Evolutionary conservation across 352 stramenopile species (phyloP).

Genomic region (Globisporangium splendens): DNA sequence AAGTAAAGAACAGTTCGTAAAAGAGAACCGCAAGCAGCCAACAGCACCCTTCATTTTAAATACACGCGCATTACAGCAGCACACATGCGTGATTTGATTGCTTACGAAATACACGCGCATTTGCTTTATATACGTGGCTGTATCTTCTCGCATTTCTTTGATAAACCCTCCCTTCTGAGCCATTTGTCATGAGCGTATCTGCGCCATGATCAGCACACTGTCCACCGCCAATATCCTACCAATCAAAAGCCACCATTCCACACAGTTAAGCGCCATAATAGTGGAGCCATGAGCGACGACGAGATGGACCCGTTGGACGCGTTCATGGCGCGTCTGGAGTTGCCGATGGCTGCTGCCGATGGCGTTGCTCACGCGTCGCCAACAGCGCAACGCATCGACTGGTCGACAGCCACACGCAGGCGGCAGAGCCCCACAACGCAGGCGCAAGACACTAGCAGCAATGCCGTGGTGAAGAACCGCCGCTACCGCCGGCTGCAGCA

Average conservation of each 20-base stretch:
- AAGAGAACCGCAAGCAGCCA: conserved; percentile 1
- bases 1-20: conserved; percentile 23
- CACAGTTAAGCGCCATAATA: conserved; percentile 2
- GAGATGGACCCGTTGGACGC: conserved; percentile 70
- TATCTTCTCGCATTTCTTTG: too few species aligned
- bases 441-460: conserved; percentile 2
- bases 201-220: too few species aligned
- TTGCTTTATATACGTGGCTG: too few species aligned
- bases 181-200: too few species aligned
- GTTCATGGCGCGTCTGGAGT: conserved; percentile 71
- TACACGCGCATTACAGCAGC: too few species aligned
- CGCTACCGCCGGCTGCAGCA: conserved; percentile 70
- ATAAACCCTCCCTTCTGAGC: too few species aligned
- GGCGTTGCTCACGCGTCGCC: conserved; percentile 4
- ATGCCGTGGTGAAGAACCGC: conserved; percentile 63
- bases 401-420: conserved; percentile 1
- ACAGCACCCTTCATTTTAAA: too few species aligned
- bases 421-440: background rate
- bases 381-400: conserved; percentile 2
- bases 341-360: conserved; percentile 16
- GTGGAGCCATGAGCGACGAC: conserved; percentile 4
- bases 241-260: too few species aligned
- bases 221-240: too few species aligned
- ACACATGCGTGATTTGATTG: too few species aligned
- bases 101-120: too few species aligned